Conservation (phyloP, 257 asterid species). For the Solanum lignicaule region DNA sequence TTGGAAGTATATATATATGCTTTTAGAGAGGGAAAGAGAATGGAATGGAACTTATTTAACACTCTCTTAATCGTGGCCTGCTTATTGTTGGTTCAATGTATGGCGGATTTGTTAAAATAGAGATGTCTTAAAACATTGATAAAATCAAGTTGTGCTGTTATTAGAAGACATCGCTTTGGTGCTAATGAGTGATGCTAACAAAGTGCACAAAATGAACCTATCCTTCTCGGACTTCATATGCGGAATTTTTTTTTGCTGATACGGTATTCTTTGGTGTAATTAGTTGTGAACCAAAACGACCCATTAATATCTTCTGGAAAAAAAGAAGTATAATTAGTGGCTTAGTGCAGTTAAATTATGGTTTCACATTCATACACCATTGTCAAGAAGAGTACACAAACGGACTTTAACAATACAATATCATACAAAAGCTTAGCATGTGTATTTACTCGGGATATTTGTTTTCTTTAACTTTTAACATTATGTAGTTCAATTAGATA, state of each 20-base stretch:
- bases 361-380: not conserved
- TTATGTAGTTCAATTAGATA: not conserved
- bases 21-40: not conserved
- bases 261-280: not conserved
- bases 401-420: not conserved
- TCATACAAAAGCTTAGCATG: not conserved
- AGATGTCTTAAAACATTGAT: no score
- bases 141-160: no score
- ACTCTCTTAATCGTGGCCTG: not conserved
- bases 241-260: not conserved
- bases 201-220: not conserved
- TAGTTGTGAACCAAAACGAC: not conserved
- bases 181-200: not conserved
- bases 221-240: not conserved
- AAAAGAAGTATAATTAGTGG: not conserved
- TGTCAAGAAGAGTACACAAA: not conserved
- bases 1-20: not conserved
- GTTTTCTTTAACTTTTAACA: not conserved
- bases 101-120: not conserved
- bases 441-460: not conserved
- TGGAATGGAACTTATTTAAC: not conserved
- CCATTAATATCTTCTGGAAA: not conserved
- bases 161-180: not conserved
- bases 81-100: not conserved
- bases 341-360: not conserved